Percentiles rank a stretch among this genome's conserved stretches.
Evolutionary conservation across 148 eudicot species (phyloP).

Genomic region (Rhododendron kiyosumense): DNA sequence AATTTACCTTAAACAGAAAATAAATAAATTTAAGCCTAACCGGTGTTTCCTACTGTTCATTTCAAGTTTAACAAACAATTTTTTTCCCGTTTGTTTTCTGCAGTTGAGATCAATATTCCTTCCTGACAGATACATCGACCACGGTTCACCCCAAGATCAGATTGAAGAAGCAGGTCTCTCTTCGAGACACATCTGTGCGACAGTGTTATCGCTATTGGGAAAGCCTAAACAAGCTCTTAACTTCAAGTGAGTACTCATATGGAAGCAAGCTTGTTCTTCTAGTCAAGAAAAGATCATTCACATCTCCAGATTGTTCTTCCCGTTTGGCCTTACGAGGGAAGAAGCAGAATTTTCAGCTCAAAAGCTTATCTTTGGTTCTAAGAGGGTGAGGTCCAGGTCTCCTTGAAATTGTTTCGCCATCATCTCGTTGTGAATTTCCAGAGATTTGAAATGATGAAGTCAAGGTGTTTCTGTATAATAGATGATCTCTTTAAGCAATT

Average conservation of each 20-base stretch:
- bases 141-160: constrained; percentile 31
- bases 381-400: background rate
- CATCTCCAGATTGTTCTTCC: background rate
- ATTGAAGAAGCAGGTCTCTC: constrained; percentile 37
- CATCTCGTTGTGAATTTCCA: background rate
- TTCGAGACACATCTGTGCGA: constrained; percentile 30
- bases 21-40: background rate
- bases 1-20: background rate
- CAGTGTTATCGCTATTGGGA: constrained; percentile 41
- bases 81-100: background rate
- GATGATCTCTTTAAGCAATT: background rate
- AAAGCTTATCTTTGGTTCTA: background rate
- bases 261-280: background rate
- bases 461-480: background rate
- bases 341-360: background rate
- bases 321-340: background rate
- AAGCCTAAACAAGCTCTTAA: constrained; percentile 47
- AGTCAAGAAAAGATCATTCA: too few relatives aligned
- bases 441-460: background rate
- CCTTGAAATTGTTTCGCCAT: background rate
- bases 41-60: background rate
- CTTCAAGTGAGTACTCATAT: constrained; percentile 14
- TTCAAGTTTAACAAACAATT: background rate
- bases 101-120: constrained; percentile 43
- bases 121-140: constrained; percentile 39